phyloP scores from a whole-genome alignment of 139 green algal species.

The Micractinium conductrix region DNA sequence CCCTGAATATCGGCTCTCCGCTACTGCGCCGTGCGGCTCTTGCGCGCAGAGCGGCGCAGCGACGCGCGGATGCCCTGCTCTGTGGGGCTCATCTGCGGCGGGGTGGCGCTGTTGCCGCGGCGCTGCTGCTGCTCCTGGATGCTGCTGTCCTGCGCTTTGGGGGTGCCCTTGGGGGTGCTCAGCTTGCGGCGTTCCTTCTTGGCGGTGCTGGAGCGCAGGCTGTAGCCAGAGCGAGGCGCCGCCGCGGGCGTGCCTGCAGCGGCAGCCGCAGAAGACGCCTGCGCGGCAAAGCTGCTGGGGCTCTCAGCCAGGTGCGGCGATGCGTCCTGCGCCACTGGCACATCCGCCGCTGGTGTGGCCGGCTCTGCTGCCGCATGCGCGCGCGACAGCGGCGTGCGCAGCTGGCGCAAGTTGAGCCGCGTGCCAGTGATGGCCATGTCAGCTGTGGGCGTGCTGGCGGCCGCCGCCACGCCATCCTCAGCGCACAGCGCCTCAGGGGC shows the following conservation, averaged over 20 bases:
- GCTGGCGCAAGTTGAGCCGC: conserved; percentile 1
- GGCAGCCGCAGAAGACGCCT: background rate
- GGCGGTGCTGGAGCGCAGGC: conserved; percentile 10
- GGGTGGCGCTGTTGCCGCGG: background rate
- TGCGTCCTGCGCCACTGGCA: conserved; percentile 16
- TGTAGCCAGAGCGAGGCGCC: background rate
- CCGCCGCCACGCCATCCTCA: background rate
- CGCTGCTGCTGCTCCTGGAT: background rate
- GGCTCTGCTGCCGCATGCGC: background rate
- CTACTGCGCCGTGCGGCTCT: too few relatives aligned
- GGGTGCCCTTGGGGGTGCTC: background rate
- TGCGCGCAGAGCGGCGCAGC: conserved; percentile 35
- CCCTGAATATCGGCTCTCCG: too few relatives aligned
- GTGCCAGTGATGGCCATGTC: background rate
- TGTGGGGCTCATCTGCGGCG: conserved; percentile 39
- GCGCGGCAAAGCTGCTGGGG: background rate
- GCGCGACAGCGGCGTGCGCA: conserved; percentile 6
- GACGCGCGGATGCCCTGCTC: conserved; percentile 40
- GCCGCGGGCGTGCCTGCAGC: background rate
- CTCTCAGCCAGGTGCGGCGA: conserved; percentile 21
- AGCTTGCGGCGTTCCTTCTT: background rate
- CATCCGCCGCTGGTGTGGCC: background rate
- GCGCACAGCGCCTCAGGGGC: too few relatives aligned
- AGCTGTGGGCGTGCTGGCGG: background rate
- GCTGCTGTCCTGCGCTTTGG: background rate